These are phyloP conservation scores for Verticillium nubilum DNA, from an alignment of 2,329 filamentous ascomycete genomes.

Conservation along the genomic window DNA sequence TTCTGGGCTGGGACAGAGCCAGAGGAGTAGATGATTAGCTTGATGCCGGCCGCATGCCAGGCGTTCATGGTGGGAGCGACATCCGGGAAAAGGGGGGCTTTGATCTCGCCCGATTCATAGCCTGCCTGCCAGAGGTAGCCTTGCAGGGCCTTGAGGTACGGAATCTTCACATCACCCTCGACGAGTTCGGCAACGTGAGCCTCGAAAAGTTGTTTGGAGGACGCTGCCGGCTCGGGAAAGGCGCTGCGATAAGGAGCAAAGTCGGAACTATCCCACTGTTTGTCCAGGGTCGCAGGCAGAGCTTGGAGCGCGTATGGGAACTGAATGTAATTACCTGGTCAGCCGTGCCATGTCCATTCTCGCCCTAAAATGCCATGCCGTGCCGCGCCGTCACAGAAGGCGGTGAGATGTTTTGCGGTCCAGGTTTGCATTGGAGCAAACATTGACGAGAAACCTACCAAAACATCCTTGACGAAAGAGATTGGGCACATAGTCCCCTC, in stretches of 20 bases:
- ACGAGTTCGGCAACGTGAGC: constrained; percentile 68
- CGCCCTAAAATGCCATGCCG: background rate
- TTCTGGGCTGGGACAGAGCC: constrained; percentile 78
- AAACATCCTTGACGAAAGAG: constrained; percentile 76
- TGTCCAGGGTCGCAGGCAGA: constrained; percentile 57
- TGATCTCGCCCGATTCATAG: constrained; percentile 63
- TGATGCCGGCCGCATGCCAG: constrained; percentile 52
- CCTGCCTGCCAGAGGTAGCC: constrained; percentile 73
- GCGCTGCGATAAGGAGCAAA: constrained; percentile 65
- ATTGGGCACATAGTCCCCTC: constrained; percentile 81
- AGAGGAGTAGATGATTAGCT: constrained; percentile 74
- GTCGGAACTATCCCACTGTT: constrained; percentile 59
- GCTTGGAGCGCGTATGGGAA: constrained; percentile 71
- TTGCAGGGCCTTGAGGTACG: constrained; percentile 75
- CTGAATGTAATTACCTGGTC: constrained; percentile 31
- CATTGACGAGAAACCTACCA: constrained; percentile 50
- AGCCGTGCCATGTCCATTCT: background rate
- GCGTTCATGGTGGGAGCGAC: constrained; percentile 57
- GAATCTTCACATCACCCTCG: constrained; percentile 64
- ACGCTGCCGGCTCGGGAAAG: constrained; percentile 61
- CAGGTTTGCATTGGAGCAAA: constrained; percentile 7
- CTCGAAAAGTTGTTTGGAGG: constrained; percentile 53
- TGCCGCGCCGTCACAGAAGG: background rate
- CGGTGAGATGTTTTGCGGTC: background rate
- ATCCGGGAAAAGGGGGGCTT: constrained; percentile 69